Evolutionary conservation across 1,284 basidiomycete genomes (phyloP).

Genomic region (Prillingera fragicola): DNA sequence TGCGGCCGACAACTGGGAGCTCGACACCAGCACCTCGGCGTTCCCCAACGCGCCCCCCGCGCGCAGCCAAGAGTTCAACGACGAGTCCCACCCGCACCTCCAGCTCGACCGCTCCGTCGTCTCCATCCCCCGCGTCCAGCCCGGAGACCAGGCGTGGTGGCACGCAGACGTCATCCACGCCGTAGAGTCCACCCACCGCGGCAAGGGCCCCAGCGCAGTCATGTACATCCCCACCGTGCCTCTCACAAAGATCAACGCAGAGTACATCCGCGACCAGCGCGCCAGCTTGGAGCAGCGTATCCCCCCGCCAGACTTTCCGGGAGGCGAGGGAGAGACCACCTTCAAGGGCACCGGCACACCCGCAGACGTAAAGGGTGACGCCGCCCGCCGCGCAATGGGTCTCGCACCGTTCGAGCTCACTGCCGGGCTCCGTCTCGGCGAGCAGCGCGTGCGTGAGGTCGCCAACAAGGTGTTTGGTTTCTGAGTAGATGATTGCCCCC

Average conservation of each 20-base stretch:
- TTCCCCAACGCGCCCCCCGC: conserved; percentile 63
- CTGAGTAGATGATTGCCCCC: conserved; percentile 6
- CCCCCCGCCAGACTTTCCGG: conserved; percentile 69
- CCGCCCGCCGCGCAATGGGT: conserved; percentile 50
- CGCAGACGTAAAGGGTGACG: conserved; percentile 50
- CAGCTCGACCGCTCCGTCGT: conserved; percentile 63
- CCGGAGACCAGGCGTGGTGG: conserved; percentile 77
- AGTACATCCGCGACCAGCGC: conserved; percentile 61
- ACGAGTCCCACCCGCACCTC: conserved; percentile 65
- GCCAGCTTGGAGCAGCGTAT: conserved; percentile 55
- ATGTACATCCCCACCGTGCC: conserved; percentile 75
- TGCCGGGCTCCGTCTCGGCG: conserved; percentile 13
- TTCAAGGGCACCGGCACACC: conserved; percentile 54
- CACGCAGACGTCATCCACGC: conserved; percentile 72
- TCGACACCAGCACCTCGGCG: conserved; percentile 56
- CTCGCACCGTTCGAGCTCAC: conserved; percentile 29
- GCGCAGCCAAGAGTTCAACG: conserved; percentile 61
- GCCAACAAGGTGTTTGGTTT: conserved; percentile 14
- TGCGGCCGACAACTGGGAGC: conserved; percentile 58
- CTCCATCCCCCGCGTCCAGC: conserved; percentile 63
- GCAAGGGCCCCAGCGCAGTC: conserved; percentile 63
- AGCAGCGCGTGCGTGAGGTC: conserved; percentile 18
- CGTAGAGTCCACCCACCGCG: conserved; percentile 61
- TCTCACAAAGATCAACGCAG: conserved; percentile 59
- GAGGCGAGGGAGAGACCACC: conserved; percentile 61